A percentile compares a stretch with the other conserved stretches of the same genome.
phyloP scores from a whole-genome alignment of 495 filamentous ascomycete species.

The Bryoglossum gracile region DNA sequence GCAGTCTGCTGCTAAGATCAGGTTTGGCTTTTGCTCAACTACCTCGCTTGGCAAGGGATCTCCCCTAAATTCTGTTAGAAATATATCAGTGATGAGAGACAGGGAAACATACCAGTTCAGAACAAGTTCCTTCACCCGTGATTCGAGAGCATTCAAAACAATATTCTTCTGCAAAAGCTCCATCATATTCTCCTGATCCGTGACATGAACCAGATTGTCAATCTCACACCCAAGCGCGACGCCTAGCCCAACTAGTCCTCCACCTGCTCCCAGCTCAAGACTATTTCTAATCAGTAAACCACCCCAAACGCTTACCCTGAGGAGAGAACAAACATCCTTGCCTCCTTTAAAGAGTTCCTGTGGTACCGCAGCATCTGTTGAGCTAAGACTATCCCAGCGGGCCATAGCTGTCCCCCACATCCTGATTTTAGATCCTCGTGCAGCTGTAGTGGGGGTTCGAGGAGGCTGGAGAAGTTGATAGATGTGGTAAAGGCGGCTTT shows the following conservation, averaged over 20 bases:
- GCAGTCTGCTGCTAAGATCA: slow-evolving; percentile 90
- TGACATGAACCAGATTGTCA: slow-evolving; percentile 56
- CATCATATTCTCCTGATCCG: slow-evolving; percentile 81
- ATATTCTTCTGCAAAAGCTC: slow-evolving; percentile 80
- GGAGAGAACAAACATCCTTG: slow-evolving; percentile 63
- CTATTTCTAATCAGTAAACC: too few species aligned
- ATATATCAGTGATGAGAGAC: neutral
- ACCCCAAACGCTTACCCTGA: too few species aligned
- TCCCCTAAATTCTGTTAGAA: slow-evolving; percentile 39
- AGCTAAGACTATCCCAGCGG: slow-evolving; percentile 79
- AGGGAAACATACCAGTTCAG: slow-evolving; percentile 63
- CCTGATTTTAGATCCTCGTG: slow-evolving; percentile 79
- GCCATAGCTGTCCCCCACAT: slow-evolving; percentile 91
- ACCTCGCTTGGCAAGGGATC: slow-evolving; percentile 44
- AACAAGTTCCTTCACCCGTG: slow-evolving; percentile 50
- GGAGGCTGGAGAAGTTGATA: slow-evolving; percentile 67
- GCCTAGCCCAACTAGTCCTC: slow-evolving; percentile 75
- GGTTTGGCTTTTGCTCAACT: slow-evolving; percentile 49
- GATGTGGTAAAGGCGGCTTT: slow-evolving; percentile 56
- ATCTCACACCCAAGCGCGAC: slow-evolving; percentile 52
- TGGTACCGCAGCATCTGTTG: slow-evolving; percentile 76
- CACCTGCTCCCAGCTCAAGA: slow-evolving; percentile 86
- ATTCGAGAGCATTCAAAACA: slow-evolving; percentile 61
- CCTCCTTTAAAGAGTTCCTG: slow-evolving; percentile 46
- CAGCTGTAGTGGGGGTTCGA: slow-evolving; percentile 59